These are phyloP conservation scores for Umbelopsis isabellina DNA, from an alignment of 192 early-diverging fungal species.

Conservation along the genomic window DNA sequence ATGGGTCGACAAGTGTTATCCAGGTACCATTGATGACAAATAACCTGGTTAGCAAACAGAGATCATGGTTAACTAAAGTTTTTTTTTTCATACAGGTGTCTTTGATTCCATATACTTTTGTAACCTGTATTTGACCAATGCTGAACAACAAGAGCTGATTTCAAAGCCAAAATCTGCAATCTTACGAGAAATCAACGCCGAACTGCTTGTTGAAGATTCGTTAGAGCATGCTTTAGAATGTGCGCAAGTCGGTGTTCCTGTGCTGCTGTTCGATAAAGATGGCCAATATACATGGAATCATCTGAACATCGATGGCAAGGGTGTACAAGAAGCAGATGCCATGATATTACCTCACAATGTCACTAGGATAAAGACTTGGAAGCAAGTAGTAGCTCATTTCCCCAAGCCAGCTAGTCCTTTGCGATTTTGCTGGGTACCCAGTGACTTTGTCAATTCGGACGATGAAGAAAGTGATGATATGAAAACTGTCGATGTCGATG, in stretches of 20 bases:
- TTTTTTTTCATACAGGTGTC: slow-evolving; percentile 41
- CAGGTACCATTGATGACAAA: slow-evolving; percentile 37
- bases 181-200: slow-evolving; percentile 58
- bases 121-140: slow-evolving; percentile 54
- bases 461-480: slow-evolving; percentile 18
- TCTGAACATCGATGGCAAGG: slow-evolving; percentile 23
- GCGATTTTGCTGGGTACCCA: slow-evolving; percentile 26
- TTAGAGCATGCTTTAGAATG: slow-evolving; percentile 57
- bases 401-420: slow-evolving; percentile 52
- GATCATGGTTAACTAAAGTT: not conserved
- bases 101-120: slow-evolving; percentile 69
- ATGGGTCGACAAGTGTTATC: slow-evolving; percentile 59
- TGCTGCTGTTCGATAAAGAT: slow-evolving; percentile 60
- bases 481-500: slow-evolving; percentile 13
- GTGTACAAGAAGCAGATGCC: slow-evolving; percentile 27
- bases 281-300: slow-evolving; percentile 57
- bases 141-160: slow-evolving; percentile 53
- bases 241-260: slow-evolving; percentile 50
- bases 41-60: not conserved
- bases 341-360: slow-evolving; percentile 49
- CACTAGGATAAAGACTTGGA: slow-evolving; percentile 55
- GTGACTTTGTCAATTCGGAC: slow-evolving; percentile 23
- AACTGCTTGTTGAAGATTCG: slow-evolving; percentile 60
- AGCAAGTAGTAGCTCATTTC: slow-evolving; percentile 51
- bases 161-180: slow-evolving; percentile 60